These are phyloP conservation scores for Amanita rubescens DNA, from an alignment of 768 basidiomycete genomes.

Conservation along the genomic window DNA sequence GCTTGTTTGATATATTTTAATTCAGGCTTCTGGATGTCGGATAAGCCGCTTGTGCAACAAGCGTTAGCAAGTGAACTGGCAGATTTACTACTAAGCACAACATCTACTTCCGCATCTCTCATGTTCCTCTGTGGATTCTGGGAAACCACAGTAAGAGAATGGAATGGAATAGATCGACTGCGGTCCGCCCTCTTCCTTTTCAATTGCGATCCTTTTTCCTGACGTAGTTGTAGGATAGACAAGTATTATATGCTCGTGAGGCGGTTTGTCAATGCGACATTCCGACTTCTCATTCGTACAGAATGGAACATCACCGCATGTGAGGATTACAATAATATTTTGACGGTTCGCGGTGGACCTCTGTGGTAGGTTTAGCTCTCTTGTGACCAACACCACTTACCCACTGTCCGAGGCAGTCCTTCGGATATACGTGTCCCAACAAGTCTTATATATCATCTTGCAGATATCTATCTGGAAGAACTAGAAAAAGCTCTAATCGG, in stretches of 20 bases:
- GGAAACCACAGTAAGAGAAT: constrained; percentile 85
- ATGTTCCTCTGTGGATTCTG: constrained; percentile 86
- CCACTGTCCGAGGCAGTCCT: constrained; percentile 35
- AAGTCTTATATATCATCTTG: constrained; percentile 77
- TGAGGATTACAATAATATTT: constrained; percentile 59
- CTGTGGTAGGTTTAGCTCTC: constrained; percentile 53
- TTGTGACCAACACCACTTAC: background rate
- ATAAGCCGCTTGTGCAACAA: constrained; percentile 95
- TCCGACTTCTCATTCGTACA: constrained; percentile 64
- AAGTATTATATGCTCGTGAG: constrained; percentile 96
- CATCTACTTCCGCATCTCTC: constrained; percentile 49
- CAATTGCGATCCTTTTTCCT: constrained; percentile 8
- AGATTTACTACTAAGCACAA: constrained; percentile 67
- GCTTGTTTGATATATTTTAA: background rate
- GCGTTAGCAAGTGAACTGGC: constrained; percentile 82
- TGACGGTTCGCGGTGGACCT: constrained; percentile 66
- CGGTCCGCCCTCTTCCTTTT: constrained; percentile 42
- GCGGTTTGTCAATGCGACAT: constrained; percentile 79
- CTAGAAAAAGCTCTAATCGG: constrained; percentile 58
- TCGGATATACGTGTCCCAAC: constrained; percentile 66
- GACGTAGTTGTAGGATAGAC: constrained; percentile 60
- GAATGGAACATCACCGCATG: constrained; percentile 58
- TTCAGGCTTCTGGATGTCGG: constrained; percentile 99
- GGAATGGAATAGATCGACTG: constrained; percentile 87
- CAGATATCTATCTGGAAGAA: constrained; percentile 88